Evolutionary conservation across 345 rosid species (phyloP).

Genomic region (Erucastrum elatum): DNA sequence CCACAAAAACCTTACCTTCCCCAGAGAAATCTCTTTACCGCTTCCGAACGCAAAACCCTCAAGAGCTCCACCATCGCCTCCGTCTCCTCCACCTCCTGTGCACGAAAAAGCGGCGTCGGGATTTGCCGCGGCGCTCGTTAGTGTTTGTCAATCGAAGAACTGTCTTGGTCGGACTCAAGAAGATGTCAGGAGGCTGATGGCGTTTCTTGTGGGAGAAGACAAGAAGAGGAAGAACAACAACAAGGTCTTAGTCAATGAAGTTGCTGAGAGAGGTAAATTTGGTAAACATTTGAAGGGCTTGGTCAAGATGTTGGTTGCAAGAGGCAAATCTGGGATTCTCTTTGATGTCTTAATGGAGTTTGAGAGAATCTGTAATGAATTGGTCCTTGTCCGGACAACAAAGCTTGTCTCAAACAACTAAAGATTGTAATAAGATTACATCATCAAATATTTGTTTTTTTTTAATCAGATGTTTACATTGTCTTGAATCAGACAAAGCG

Average conservation of each 20-base stretch:
- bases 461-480: too few relatives aligned
- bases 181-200: conserved; percentile 49
- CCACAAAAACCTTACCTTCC: conserved; percentile 14
- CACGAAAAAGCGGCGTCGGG: conserved; percentile 63
- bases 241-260: conserved; percentile 40
- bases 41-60: conserved; percentile 17
- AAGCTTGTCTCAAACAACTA: conserved; percentile 29
- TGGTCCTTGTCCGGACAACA: conserved; percentile 33
- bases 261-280: conserved; percentile 43
- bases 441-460: background rate
- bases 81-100: conserved; percentile 7
- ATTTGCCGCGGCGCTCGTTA: conserved; percentile 75
- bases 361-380: conserved; percentile 55
- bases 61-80: background rate
- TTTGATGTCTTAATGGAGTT: conserved; percentile 64
- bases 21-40: conserved; percentile 17
- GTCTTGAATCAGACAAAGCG: too few relatives aligned
- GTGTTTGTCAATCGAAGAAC: conserved; percentile 48
- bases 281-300: conserved; percentile 50
- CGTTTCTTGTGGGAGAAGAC: conserved; percentile 45
- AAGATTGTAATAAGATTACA: background rate
- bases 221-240: conserved; percentile 35
- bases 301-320: conserved; percentile 56
- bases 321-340: conserved; percentile 48
- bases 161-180: conserved; percentile 47